A percentile compares a stretch with the other conserved stretches of the same genome.
These are phyloP conservation scores for Chrysosphaeria jannelii DNA, from an alignment of 2,329 filamentous ascomycete species.

Conservation along the genomic window DNA sequence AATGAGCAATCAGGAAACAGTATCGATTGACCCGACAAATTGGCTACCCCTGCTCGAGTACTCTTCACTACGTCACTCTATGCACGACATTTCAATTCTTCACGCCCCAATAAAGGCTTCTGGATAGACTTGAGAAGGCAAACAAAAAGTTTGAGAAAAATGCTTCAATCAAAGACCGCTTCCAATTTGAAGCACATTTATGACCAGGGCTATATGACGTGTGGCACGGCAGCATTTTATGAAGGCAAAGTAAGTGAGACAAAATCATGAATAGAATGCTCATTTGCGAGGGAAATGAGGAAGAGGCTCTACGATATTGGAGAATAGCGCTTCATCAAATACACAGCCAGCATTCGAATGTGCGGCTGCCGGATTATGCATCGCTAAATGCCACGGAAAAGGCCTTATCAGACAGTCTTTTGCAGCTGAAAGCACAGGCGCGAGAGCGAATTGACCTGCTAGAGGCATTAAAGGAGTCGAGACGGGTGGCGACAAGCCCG, in stretches of 20 bases:
- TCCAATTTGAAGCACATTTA: conserved; percentile 85
- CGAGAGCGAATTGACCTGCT: conserved; percentile 78
- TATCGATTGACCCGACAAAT: no score
- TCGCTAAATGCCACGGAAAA: conserved; percentile 47
- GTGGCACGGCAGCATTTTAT: conserved; percentile 87
- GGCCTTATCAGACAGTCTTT: conserved; percentile 51
- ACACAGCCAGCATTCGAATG: conserved; percentile 55
- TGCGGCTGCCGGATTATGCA: conserved; percentile 3
- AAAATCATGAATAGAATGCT: neutral
- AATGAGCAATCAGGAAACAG: no score
- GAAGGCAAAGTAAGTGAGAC: conserved; percentile 42
- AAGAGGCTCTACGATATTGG: conserved; percentile 77
- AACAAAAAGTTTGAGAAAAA: no score
- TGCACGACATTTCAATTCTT: no score
- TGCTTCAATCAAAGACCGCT: no score
- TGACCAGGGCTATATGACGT: conserved; percentile 83
- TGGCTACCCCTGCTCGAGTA: no score
- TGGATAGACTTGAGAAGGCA: no score
- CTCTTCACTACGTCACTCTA: no score
- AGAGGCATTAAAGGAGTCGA: conserved; percentile 44
- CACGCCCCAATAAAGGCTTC: no score
- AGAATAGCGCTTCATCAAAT: conserved; percentile 67
- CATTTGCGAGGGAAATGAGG: conserved; percentile 48
- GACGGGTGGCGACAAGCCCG: conserved; percentile 10
- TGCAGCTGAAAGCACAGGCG: conserved; percentile 65